These are phyloP conservation scores for Coemansia javaensis DNA, from an alignment of 192 early-diverging fungal genomes.

Conservation along the genomic window DNA sequence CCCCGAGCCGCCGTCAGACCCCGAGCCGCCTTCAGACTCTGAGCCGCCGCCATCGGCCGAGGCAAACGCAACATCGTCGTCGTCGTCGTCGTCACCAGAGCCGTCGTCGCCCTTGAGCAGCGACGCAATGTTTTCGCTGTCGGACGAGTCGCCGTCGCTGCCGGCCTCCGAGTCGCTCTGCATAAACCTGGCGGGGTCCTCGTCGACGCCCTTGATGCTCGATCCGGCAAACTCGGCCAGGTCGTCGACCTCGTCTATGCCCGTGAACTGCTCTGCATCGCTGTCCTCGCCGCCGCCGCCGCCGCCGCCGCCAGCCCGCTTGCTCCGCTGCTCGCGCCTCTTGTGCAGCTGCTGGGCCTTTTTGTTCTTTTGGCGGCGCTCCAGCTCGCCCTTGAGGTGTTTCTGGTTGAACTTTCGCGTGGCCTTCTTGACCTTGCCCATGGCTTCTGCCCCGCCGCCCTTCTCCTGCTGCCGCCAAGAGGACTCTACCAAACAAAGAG, in stretches of 20 bases:
- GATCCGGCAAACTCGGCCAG: conserved; percentile 43
- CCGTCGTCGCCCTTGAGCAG: conserved; percentile 9
- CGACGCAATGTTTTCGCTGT: conserved; percentile 6
- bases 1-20: not conserved
- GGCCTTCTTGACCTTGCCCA: conserved; percentile 56
- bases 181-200: conserved; percentile 23
- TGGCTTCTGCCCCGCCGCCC: not conserved
- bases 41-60: conserved; percentile 17
- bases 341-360: conserved; percentile 56
- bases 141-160: not conserved
- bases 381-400: conserved; percentile 63
- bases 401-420: conserved; percentile 78
- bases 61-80: conserved; percentile 6
- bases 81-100: conserved; percentile 12
- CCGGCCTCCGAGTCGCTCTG: too few relatives aligned
- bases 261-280: conserved; percentile 25
- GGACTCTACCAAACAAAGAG: too few relatives aligned
- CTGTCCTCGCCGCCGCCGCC: conserved; percentile 10
- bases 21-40: too few relatives aligned
- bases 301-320: conserved; percentile 8
- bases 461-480: not conserved
- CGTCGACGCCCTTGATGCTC: conserved; percentile 19
- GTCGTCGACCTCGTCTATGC: conserved; percentile 48
- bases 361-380: conserved; percentile 55
- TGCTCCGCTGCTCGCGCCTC: conserved; percentile 58